A percentile compares a stretch with the other conserved stretches of the same genome.
These are phyloP conservation scores for Solanum lignicaule DNA, from an alignment of 257 asterid species.

Conservation along the genomic window DNA sequence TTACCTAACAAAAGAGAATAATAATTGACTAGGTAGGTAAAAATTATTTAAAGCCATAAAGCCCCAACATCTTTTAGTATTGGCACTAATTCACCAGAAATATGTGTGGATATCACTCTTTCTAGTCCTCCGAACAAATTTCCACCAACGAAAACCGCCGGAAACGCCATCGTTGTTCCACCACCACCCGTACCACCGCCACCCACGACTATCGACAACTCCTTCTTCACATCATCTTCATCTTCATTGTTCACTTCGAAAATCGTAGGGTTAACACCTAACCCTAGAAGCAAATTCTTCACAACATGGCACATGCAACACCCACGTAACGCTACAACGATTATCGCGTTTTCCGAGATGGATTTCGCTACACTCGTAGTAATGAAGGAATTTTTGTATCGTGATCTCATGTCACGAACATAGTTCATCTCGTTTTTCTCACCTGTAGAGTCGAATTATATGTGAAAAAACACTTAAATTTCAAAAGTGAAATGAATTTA, in stretches of 20 bases:
- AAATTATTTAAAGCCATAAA: slow-evolving; percentile 41
- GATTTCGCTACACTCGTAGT: background rate
- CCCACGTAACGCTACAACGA: slow-evolving; percentile 46
- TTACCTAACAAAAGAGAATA: background rate
- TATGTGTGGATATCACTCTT: slow-evolving; percentile 60
- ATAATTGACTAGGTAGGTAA: slow-evolving; percentile 13
- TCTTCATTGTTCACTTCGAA: slow-evolving; percentile 40
- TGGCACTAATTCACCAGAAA: slow-evolving; percentile 79
- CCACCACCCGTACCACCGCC: background rate
- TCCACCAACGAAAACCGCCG: slow-evolving; percentile 78
- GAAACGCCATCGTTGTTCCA: slow-evolving; percentile 23
- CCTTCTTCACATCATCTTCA: slow-evolving; percentile 16
- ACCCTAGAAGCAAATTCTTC: slow-evolving; percentile 50
- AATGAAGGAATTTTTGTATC: background rate
- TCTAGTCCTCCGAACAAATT: slow-evolving; percentile 73
- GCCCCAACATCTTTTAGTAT: slow-evolving; percentile 57
- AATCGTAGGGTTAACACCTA: slow-evolving; percentile 57
- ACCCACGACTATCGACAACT: slow-evolving; percentile 7
- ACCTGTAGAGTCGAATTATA: background rate
- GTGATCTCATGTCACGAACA: background rate
- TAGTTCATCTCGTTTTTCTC: background rate
- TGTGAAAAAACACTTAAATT: background rate
- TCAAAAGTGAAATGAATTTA: background rate
- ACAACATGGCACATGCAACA: slow-evolving; percentile 89
- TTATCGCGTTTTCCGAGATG: slow-evolving; percentile 63